These are phyloP conservation scores for Marasmius oreades DNA, from an alignment of 1,284 basidiomycete genomes.

Conservation along the genomic window DNA sequence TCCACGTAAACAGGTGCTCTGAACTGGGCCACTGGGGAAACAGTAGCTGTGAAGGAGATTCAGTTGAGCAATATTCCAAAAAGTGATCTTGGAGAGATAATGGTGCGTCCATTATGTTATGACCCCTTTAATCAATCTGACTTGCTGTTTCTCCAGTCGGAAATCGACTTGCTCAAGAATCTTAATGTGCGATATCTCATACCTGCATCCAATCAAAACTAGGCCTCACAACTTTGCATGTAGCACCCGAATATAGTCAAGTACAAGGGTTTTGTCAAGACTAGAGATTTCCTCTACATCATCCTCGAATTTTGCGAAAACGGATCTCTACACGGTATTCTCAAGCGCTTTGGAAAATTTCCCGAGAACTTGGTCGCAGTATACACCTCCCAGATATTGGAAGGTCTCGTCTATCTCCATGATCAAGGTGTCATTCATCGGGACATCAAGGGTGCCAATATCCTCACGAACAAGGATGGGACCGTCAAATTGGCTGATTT, in stretches of 20 bases:
- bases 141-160: conserved; percentile 54
- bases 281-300: conserved; percentile 91
- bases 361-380: conserved; percentile 92
- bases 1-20: conserved; percentile 62
- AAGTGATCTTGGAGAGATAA: conserved; percentile 92
- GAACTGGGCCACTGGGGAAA: conserved; percentile 96
- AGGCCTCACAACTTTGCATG: conserved; percentile 7
- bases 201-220: neutral
- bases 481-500: conserved; percentile 94
- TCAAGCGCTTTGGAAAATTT: conserved; percentile 97
- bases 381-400: conserved; percentile 92
- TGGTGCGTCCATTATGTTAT: conserved; percentile 60
- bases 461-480: conserved; percentile 98
- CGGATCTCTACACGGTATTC: conserved; percentile 91
- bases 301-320: conserved; percentile 99
- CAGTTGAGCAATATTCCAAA: conserved; percentile 91
- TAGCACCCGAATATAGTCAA: conserved; percentile 96
- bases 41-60: conserved; percentile 94
- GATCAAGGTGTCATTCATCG: conserved; percentile 98
- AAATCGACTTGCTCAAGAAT: conserved; percentile 97
- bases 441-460: conserved; percentile 99
- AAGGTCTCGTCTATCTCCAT: conserved; percentile 92
- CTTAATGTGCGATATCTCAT: conserved; percentile 65
- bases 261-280: conserved; percentile 97
- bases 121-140: neutral